Evolutionary conservation across 306 rosid genomes (phyloP).

Genomic region (Dryas octopetala): DNA sequence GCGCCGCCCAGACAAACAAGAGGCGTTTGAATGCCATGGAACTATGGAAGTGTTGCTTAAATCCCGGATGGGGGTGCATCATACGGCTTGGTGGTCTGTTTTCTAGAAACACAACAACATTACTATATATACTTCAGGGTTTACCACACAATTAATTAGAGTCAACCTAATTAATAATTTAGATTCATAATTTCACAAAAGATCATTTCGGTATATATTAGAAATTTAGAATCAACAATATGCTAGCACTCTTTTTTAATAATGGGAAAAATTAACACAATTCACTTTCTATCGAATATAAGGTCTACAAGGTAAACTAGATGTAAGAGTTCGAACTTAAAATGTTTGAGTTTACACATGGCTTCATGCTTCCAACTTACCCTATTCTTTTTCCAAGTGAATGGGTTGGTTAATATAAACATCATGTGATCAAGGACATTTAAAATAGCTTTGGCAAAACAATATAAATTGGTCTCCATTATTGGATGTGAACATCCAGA

Average conservation of each 20-base stretch:
- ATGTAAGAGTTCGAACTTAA: too few species aligned
- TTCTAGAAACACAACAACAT: constrained; percentile 30
- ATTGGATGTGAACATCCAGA: background rate
- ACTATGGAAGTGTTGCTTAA: constrained; percentile 2
- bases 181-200: too few species aligned
- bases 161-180: background rate
- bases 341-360: too few species aligned
- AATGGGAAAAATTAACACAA: too few species aligned
- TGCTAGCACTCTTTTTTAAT: background rate
- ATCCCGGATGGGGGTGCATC: constrained; percentile 3
- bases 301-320: too few species aligned
- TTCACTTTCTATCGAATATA: too few species aligned
- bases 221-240: background rate
- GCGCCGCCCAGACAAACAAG: constrained; percentile 2
- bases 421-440: background rate
- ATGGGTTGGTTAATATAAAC: too few species aligned
- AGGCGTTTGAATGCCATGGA: background rate
- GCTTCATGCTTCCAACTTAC: too few species aligned
- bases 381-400: background rate
- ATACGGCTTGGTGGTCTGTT: constrained; percentile 35
- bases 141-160: too few species aligned
- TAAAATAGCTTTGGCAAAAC: background rate
- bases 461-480: background rate
- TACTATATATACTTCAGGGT: background rate
- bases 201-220: too few species aligned